These are phyloP conservation scores for Pharus latifolius DNA, from an alignment of 176 grass and related monocot genomes.

Conservation along the genomic window DNA sequence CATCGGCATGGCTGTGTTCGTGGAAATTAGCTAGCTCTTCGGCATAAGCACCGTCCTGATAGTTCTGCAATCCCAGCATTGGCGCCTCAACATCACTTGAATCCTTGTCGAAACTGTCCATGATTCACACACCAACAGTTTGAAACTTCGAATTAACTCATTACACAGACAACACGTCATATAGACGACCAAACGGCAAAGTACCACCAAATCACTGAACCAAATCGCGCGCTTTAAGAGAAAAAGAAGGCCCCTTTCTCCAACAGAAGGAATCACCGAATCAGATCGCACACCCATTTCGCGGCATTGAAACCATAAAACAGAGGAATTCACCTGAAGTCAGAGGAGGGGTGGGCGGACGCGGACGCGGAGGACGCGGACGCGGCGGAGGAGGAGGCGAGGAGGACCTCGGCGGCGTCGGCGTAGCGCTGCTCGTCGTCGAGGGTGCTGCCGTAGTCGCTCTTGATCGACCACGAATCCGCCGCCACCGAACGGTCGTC, in stretches of 20 bases:
- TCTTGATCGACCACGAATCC: slow-evolving; percentile 98
- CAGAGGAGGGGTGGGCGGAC: slow-evolving; percentile 37
- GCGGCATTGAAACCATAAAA: not conserved
- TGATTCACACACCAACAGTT: not conserved
- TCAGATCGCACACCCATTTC: slow-evolving; percentile 1
- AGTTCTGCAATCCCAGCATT: slow-evolving; percentile 55
- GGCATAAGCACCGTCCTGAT: slow-evolving; percentile 46
- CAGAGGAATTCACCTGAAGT: slow-evolving; percentile 46
- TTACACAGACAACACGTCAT: not conserved
- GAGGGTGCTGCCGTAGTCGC: slow-evolving; percentile 90
- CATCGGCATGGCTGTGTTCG: slow-evolving; percentile 51
- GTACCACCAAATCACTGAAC: not conserved
- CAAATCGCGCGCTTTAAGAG: not conserved
- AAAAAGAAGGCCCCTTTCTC: not conserved
- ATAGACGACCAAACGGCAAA: not conserved
- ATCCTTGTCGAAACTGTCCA: slow-evolving; percentile 86
- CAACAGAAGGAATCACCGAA: not conserved
- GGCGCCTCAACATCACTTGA: slow-evolving; percentile 48
- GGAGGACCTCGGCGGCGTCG: slow-evolving; percentile 63
- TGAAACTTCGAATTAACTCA: not conserved
- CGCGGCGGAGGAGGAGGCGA: slow-evolving; percentile 39
- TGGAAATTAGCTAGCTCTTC: slow-evolving; percentile 69
- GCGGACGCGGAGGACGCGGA: slow-evolving; percentile 28
- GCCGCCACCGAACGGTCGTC: slow-evolving; percentile 92
- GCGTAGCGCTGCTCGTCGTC: slow-evolving; percentile 96